These are phyloP conservation scores for Achaetomium macrosporum DNA, from an alignment of 2,329 filamentous ascomycete genomes.

Conservation along the genomic window DNA sequence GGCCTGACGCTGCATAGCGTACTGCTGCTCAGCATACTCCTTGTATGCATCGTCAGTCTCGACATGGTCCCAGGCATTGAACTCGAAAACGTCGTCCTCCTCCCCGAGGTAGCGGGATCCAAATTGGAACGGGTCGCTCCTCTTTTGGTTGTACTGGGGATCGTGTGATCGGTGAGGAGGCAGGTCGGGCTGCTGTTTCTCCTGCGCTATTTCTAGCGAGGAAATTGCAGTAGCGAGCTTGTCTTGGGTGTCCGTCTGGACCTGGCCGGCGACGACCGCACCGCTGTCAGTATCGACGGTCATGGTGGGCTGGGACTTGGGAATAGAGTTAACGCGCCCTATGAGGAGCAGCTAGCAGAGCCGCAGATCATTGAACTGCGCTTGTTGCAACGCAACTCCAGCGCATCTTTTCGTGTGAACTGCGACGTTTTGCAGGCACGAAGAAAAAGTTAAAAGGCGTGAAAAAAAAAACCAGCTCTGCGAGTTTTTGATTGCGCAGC, in stretches of 20 bases:
- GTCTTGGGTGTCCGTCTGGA: conserved; percentile 14
- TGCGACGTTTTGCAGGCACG: neutral
- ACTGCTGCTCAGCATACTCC: conserved; percentile 79
- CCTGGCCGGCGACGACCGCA: neutral
- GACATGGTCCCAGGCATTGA: conserved; percentile 99
- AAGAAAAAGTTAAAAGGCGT: no score
- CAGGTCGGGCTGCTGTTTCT: conserved; percentile 24
- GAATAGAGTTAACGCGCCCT: conserved; percentile 11
- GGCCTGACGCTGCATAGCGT: conserved; percentile 72
- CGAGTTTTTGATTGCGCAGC: no score
- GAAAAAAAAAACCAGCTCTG: no score
- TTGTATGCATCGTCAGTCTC: conserved; percentile 85
- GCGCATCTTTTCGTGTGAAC: no score
- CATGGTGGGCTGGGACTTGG: conserved; percentile 14
- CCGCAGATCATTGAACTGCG: conserved; percentile 24
- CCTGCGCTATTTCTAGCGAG: conserved; percentile 24
- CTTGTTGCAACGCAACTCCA: neutral
- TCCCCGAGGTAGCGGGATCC: conserved; percentile 80
- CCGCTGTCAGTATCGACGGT: conserved; percentile 12
- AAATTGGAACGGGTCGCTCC: conserved; percentile 90
- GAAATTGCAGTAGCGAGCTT: conserved; percentile 22
- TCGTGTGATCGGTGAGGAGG: conserved; percentile 65
- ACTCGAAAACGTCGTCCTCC: conserved; percentile 87
- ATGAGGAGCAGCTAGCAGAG: conserved; percentile 21
- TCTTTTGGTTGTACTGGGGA: conserved; percentile 70